These are phyloP conservation scores for Eruca vesicaria DNA, from an alignment of 441 rosid genomes.

Conservation along the genomic window DNA sequence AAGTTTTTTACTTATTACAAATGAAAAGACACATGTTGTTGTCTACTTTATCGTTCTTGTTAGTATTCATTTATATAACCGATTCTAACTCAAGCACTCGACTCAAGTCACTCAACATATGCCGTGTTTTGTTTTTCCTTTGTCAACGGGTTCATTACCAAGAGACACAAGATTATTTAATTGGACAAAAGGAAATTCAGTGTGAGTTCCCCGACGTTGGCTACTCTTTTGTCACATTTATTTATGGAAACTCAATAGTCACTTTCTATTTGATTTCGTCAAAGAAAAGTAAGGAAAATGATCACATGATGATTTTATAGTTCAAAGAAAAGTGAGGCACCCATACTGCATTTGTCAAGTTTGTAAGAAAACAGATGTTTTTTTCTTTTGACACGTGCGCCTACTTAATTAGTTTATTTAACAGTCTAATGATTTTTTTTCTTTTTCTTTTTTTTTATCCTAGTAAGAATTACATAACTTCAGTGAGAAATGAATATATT, in stretches of 20 bases:
- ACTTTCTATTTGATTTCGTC: background rate
- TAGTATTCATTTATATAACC: background rate
- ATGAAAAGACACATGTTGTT: background rate
- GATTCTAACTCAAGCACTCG: background rate
- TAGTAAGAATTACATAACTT: background rate
- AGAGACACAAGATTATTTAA: background rate
- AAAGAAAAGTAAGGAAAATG: background rate
- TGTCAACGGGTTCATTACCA: background rate
- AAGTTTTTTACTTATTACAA: background rate
- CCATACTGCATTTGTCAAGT: too few relatives aligned
- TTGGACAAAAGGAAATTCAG: background rate
- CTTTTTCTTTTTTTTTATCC: too few relatives aligned
- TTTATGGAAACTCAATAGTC: background rate
- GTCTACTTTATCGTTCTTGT: too few relatives aligned
- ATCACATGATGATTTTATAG: background rate
- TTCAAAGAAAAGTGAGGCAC: background rate
- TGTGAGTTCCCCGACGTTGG: background rate
- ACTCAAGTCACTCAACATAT: too few relatives aligned
- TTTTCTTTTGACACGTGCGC: background rate
- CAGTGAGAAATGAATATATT: background rate
- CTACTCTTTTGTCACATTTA: background rate
- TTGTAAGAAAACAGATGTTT: background rate
- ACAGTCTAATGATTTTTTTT: too few relatives aligned
- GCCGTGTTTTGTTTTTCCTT: constrained; percentile 6
- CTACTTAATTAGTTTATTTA: too few relatives aligned